Evolutionary conservation across 2,329 filamentous ascomycete species (phyloP).

Genomic region (Monosporascus sp.): DNA sequence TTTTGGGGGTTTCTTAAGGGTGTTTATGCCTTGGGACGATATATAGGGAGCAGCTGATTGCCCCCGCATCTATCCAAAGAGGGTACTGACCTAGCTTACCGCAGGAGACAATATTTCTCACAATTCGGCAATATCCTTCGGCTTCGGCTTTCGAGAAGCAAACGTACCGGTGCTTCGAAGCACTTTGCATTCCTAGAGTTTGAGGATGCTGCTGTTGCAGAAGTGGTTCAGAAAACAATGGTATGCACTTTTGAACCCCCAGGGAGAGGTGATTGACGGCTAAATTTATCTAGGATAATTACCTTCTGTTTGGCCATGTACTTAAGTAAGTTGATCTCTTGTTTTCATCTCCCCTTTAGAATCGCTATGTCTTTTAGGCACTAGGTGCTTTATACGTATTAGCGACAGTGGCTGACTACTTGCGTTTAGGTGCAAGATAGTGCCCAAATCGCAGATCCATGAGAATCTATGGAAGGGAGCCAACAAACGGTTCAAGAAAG

Average conservation of each 20-base stretch:
- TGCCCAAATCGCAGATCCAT: slow-evolving; percentile 73
- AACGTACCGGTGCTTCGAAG: slow-evolving; percentile 83
- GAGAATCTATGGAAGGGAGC: slow-evolving; percentile 83
- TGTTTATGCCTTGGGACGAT: too few relatives aligned
- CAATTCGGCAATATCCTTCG: slow-evolving; percentile 82
- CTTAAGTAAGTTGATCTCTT: slow-evolving; percentile 50
- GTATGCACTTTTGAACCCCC: slow-evolving; percentile 19
- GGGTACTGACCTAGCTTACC: background rate
- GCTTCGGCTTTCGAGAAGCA: slow-evolving; percentile 84
- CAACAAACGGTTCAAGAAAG: slow-evolving; percentile 81
- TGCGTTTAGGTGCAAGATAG: slow-evolving; percentile 54
- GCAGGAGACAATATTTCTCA: slow-evolving; percentile 63
- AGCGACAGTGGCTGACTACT: background rate
- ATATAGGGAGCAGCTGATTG: too few relatives aligned
- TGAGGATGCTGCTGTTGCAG: slow-evolving; percentile 67
- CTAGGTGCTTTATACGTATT: background rate
- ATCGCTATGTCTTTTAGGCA: background rate
- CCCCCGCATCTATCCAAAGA: too few relatives aligned
- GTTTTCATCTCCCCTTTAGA: background rate
- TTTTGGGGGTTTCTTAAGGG: too few relatives aligned
- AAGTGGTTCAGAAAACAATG: slow-evolving; percentile 93
- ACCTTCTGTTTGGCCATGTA: slow-evolving; percentile 90
- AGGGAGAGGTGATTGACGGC: background rate
- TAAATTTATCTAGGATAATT: slow-evolving; percentile 33
- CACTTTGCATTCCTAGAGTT: slow-evolving; percentile 97